Base-by-base conservation (phyloP, 176 grass and related monocot species). In the Neostapfia colusana region DNA sequence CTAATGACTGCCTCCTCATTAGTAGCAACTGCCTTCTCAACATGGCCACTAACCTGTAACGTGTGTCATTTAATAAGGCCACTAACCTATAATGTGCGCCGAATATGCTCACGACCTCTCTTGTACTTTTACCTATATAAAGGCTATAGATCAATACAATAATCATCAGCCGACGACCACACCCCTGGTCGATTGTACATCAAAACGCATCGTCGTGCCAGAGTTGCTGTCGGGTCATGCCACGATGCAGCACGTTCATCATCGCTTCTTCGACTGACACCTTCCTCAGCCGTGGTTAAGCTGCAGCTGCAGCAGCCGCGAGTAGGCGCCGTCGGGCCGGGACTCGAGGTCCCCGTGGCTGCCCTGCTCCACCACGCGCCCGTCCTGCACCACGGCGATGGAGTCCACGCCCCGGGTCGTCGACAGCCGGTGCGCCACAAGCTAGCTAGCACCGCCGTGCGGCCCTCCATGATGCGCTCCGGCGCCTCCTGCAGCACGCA, bases 401-500 rank as follows among this genome's bases (percentile, higher is more conserved):
- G 35, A 69, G 66, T 97, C 90, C 0, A 97, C 93, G 24, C 80
- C 80, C 4, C 90, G 82, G 59, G 93, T 93, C 0, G 90, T 97
- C 0, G 87, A 92, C 14, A 93, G 82, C 16, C 93, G 82, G 73
- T 97, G 93, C 23, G 90, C 93, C 38, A 97, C 87, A n/a, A n/a
- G n/a, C n/a, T n/a, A n/a, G n/a, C n/a, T 35, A 97, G 83, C 53
- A 97, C 85, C 1, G 87, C 80, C 2, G 87, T 97, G 41, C 93
- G 87, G 10, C 88, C 93, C 85, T 90, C 90, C 93, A 97, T 97
- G 71, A 97, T 87, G 54, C 90, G 84, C 51, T 90, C 90, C 10
- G 93, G 81, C 73, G 93, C 93, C 87, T 93, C 93, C 88, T 97
- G 93, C 45, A 97, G 74, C 73, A 93, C 88, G 74, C 85, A 93